Percentiles rank a stretch among this genome's conserved stretches.
phyloP scores from a whole-genome alignment of 306 rosid genomes.

The Quercus agrifolia region DNA sequence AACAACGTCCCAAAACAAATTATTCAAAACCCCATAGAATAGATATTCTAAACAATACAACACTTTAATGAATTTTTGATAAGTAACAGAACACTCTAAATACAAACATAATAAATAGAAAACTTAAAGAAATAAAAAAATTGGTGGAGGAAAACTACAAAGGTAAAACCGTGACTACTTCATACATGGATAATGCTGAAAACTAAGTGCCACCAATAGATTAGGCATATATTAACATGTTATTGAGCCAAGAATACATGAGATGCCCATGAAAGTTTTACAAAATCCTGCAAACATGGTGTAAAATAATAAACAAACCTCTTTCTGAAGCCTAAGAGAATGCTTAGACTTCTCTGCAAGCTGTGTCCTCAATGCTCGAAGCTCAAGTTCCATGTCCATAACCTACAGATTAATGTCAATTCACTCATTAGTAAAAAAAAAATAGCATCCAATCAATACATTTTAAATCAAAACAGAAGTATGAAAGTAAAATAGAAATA shows the following conservation, averaged over 20 bases:
- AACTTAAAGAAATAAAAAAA: background rate
- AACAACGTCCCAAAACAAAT: background rate
- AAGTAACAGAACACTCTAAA: background rate
- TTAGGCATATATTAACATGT: background rate
- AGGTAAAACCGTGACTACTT: background rate
- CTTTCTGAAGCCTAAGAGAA: conserved; percentile 74
- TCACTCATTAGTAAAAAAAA: conserved; percentile 1
- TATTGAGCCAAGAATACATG: background rate
- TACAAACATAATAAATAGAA: background rate
- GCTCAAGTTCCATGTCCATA: conserved; percentile 97
- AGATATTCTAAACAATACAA: background rate
- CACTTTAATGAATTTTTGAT: background rate
- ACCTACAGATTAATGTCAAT: conserved; percentile 47
- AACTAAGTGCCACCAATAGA: background rate
- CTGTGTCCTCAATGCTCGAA: conserved; percentile 79
- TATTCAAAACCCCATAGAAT: background rate
- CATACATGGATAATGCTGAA: background rate
- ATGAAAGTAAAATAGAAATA: background rate
- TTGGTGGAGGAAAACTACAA: background rate
- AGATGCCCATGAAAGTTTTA: background rate
- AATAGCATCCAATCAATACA: background rate
- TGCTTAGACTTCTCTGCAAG: conserved; percentile 76
- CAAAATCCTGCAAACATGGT: conserved; percentile 9
- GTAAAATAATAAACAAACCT: conserved; percentile 41
- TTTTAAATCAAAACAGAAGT: background rate